These are phyloP conservation scores for Trichoderma atrobrunneum DNA, from an alignment of 2,329 filamentous ascomycete genomes.

Conservation along the genomic window DNA sequence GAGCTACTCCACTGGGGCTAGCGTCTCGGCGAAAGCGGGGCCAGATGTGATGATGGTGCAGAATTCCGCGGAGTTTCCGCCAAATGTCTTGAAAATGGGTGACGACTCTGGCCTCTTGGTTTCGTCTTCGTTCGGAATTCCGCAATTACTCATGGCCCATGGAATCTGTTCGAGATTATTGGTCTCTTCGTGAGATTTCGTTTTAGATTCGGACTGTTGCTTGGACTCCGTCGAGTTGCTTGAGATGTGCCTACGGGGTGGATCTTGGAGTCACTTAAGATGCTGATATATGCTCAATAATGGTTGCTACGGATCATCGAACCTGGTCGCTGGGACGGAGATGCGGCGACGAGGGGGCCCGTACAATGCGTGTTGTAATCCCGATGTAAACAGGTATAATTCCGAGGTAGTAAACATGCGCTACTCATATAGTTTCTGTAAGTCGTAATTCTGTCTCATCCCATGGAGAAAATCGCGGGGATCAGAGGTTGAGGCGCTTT, in stretches of 20 bases:
- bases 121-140: not conserved
- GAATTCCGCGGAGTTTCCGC: constrained; percentile 11
- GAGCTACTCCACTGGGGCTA: not conserved
- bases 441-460: not conserved
- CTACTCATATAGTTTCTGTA: not conserved
- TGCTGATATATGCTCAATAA: not conserved
- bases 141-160: not conserved
- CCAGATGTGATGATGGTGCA: not conserved
- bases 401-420: not conserved
- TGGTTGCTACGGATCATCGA: not conserved
- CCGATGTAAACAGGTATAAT: not conserved
- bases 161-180: not conserved
- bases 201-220: not conserved
- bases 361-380: not conserved
- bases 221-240: not conserved
- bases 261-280: not conserved
- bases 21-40: not conserved
- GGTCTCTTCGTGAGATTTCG: not conserved
- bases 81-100: not conserved
- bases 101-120: not conserved
- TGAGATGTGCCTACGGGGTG: not conserved
- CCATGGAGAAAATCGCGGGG: not conserved
- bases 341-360: not conserved
- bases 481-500: not conserved
- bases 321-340: not conserved